A percentile compares a stretch with the other conserved stretches of the same genome.
phyloP scores from a whole-genome alignment of 495 filamentous ascomycete genomes.

The Cercophora newfieldiana region DNA sequence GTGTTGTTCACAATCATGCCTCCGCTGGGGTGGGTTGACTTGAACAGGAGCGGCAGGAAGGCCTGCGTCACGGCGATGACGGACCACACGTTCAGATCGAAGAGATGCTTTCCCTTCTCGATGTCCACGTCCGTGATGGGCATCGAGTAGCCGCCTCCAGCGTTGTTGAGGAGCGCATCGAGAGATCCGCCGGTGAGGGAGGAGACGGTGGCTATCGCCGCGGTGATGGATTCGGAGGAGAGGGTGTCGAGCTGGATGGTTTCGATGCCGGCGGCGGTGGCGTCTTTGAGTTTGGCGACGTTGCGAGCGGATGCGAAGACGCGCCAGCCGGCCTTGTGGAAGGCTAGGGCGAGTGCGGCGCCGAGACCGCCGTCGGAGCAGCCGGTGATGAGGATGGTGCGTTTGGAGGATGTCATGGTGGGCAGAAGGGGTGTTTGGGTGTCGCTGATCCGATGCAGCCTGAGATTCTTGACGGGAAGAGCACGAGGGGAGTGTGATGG shows the following conservation, averaged over 20 bases:
- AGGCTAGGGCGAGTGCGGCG: slow-evolving; percentile 51
- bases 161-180: neutral
- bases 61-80: neutral
- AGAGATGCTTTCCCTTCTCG: neutral
- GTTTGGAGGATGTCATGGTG: slow-evolving; percentile 34
- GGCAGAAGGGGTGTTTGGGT: no score
- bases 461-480: no score
- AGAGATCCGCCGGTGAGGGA: neutral
- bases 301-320: slow-evolving; percentile 60
- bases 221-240: neutral
- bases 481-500: no score
- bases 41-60: neutral
- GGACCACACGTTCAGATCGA: slow-evolving; percentile 7
- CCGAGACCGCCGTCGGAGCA: slow-evolving; percentile 58
- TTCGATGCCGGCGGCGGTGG: slow-evolving; percentile 12
- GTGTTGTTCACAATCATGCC: slow-evolving; percentile 33
- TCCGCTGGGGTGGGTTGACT: slow-evolving; percentile 7
- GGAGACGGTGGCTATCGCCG: neutral
- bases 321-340: slow-evolving; percentile 50
- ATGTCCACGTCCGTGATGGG: neutral
- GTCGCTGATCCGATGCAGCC: no score
- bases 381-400: slow-evolving; percentile 47
- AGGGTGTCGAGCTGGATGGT: neutral
- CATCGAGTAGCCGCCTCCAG: neutral
- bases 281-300: slow-evolving; percentile 39